Evolutionary conservation across 2,329 filamentous ascomycete genomes (phyloP).

Genomic region (Cadophora gregata): DNA sequence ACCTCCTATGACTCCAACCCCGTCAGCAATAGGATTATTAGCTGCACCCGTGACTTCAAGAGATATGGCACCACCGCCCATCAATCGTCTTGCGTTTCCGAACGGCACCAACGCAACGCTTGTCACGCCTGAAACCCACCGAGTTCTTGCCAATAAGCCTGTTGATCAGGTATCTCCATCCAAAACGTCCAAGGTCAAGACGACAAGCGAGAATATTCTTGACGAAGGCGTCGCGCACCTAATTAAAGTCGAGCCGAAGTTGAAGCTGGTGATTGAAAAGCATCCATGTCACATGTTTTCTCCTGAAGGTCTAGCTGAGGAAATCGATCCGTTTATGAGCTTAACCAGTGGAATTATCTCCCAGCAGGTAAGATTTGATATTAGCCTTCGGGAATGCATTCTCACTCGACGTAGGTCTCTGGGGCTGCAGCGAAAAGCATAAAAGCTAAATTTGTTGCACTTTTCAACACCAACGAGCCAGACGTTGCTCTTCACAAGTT

Average conservation of each 20-base stretch:
- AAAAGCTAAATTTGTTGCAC: conserved; percentile 78
- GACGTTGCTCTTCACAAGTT: conserved; percentile 55
- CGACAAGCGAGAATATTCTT: conserved; percentile 74
- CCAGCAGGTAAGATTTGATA: conserved; percentile 66
- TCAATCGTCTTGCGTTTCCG: conserved; percentile 64
- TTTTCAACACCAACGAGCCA: conserved; percentile 62
- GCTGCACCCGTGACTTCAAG: conserved; percentile 50
- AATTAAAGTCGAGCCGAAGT: conserved; percentile 72
- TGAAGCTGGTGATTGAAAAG: conserved; percentile 74
- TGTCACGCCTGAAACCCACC: conserved; percentile 73
- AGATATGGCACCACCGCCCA: conserved; percentile 40
- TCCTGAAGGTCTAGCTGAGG: conserved; percentile 79
- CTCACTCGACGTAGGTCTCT: conserved; percentile 63
- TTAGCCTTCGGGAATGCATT: not conserved
- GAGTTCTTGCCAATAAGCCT: conserved; percentile 60
- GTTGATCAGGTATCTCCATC: conserved; percentile 61
- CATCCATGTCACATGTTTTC: conserved; percentile 82
- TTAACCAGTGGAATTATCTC: conserved; percentile 89
- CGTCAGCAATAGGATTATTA: conserved; percentile 54
- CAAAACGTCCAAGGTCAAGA: conserved; percentile 47
- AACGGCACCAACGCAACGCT: conserved; percentile 72
- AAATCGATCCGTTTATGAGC: conserved; percentile 85
- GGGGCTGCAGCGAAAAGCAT: conserved; percentile 90
- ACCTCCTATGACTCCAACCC: conserved; percentile 53
- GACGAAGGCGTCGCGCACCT: conserved; percentile 78